phyloP scores from a whole-genome alignment of 2,329 filamentous ascomycete genomes.

The Talaromyces marneffei region DNA sequence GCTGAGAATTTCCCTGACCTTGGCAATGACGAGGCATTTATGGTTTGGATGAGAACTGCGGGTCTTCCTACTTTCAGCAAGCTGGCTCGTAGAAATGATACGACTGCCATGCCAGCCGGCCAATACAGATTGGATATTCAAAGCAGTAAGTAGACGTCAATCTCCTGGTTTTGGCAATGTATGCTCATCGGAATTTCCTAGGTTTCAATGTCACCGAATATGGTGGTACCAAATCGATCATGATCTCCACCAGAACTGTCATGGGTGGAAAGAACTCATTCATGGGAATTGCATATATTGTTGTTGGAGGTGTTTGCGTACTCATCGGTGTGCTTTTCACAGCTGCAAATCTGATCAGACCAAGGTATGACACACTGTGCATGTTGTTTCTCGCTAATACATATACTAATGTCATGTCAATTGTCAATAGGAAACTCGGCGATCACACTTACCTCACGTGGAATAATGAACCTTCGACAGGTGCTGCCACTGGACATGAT shows the following conservation, averaged over 20 bases:
- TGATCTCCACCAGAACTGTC: constrained; percentile 83
- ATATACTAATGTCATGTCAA: background rate
- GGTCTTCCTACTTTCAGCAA: constrained; percentile 94
- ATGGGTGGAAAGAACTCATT: constrained; percentile 95
- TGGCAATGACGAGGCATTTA: constrained; percentile 72
- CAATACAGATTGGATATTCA: constrained; percentile 71
- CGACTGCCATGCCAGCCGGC: constrained; percentile 59
- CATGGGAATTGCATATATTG: constrained; percentile 91
- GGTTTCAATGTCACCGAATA: constrained; percentile 76
- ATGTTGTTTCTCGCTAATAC: background rate
- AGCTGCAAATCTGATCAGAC: constrained; percentile 82
- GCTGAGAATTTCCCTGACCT: constrained; percentile 63
- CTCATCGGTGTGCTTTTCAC: constrained; percentile 83
- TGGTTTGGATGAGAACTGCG: constrained; percentile 98
- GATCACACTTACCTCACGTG: constrained; percentile 97
- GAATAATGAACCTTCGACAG: constrained; percentile 66
- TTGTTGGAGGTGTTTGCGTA: constrained; percentile 89
- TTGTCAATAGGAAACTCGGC: constrained; percentile 72
- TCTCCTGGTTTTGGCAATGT: background rate
- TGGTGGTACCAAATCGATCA: constrained; percentile 80
- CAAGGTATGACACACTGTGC: constrained; percentile 53
- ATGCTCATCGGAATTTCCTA: constrained; percentile 32
- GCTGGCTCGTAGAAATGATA: constrained; percentile 77
- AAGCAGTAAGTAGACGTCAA: constrained; percentile 58
- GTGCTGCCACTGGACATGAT: constrained; percentile 53